Conservation (phyloP, 140 eudicot genomes). For the Anethum foeniculum region DNA sequence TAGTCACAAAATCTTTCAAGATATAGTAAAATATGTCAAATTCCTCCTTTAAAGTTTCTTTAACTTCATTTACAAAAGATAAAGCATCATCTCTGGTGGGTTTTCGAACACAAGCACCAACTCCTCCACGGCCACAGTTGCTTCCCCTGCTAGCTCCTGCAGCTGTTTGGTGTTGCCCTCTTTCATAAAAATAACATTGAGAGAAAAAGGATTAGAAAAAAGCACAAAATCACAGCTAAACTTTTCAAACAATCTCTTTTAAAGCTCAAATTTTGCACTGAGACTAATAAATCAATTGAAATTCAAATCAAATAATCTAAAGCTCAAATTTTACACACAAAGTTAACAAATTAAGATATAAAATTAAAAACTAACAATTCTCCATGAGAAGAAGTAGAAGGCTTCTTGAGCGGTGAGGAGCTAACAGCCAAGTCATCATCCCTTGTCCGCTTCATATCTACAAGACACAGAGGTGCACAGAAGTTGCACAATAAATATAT, state of each 20-base stretch:
- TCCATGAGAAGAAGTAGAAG: not conserved
- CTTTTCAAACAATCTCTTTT: not conserved
- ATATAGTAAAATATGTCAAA: constrained; percentile 33
- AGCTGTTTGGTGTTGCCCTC: not conserved
- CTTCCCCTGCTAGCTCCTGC: too few species aligned
- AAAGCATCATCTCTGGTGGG: constrained; percentile 28
- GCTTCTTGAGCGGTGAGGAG: not conserved
- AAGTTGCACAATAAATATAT: too few species aligned
- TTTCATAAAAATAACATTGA: not conserved
- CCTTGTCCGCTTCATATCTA: not conserved
- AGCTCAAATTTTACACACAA: not conserved
- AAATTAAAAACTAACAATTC: not conserved
- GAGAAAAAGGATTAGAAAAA: constrained; percentile 13
- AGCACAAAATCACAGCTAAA: not conserved
- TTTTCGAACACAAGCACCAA: not conserved
- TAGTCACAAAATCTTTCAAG: constrained; percentile 39
- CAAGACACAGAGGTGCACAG: not conserved
- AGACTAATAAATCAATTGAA: not conserved
- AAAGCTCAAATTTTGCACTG: not conserved
- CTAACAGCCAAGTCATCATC: not conserved
- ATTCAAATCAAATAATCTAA: not conserved
- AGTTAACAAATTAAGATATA: not conserved
- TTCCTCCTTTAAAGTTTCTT: constrained; percentile 29
- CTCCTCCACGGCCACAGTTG: not conserved
- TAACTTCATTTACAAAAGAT: constrained; percentile 32